Percentiles rank a stretch among this genome's conserved stretches.
Evolutionary conservation across 2,329 filamentous ascomycete genomes (phyloP).

Genomic region (Neoscytalidium dimidiatum): DNA sequence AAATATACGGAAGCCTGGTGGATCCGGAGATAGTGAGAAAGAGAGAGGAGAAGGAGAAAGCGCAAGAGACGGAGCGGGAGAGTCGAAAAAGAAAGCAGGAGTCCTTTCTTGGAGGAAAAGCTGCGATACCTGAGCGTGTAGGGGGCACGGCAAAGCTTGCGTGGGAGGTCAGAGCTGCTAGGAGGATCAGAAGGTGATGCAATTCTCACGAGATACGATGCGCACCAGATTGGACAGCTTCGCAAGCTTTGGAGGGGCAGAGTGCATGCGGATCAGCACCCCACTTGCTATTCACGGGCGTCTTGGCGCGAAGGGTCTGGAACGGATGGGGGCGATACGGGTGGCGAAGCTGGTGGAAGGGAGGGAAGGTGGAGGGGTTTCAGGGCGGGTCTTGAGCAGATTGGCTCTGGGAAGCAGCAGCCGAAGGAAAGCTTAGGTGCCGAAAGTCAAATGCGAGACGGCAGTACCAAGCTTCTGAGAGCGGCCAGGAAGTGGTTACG

Average conservation of each 20-base stretch:
- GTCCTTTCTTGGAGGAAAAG: neutral
- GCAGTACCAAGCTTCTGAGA: neutral
- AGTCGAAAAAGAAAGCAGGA: neutral
- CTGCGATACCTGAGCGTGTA: neutral
- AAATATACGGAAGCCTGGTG: slow-evolving; percentile 1
- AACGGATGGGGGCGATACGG: neutral
- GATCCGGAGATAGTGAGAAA: neutral
- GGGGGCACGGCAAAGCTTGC: neutral
- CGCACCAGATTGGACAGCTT: neutral
- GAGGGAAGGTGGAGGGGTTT: neutral
- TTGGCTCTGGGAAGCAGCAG: neutral
- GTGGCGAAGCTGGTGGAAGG: neutral
- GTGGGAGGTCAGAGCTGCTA: neutral
- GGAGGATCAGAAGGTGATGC: neutral
- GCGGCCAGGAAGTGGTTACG: neutral
- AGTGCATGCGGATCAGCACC: neutral
- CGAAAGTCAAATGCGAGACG: neutral
- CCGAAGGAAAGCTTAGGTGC: neutral
- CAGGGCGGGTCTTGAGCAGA: neutral
- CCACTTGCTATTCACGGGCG: neutral
- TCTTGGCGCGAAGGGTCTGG: neutral
- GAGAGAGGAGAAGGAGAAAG: neutral
- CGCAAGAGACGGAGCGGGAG: neutral
- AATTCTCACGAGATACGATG: neutral
- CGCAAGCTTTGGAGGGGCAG: neutral